Evolutionary conservation across 2,329 filamentous ascomycete genomes (phyloP).

Genomic region (Colletotrichum sp.): DNA sequence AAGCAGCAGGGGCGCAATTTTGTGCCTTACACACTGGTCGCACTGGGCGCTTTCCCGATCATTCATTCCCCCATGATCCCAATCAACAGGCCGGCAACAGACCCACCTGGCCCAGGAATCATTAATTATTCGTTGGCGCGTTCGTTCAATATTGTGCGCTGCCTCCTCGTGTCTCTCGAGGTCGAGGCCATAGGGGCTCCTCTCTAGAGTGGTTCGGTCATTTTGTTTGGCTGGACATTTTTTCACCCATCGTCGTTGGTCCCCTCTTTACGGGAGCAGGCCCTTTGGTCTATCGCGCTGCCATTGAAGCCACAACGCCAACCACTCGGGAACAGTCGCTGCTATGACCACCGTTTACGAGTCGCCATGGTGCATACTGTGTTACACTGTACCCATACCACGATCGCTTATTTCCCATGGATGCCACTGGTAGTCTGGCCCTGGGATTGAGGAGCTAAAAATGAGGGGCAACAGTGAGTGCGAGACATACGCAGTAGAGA

Average conservation of each 20-base stretch:
- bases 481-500: not conserved
- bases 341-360: not conserved
- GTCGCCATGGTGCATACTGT: not conserved
- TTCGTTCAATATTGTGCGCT: constrained; percentile 2
- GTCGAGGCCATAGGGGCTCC: not conserved
- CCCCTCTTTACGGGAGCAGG: not conserved
- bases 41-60: constrained; percentile 29
- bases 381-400: not conserved
- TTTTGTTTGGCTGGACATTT: not conserved
- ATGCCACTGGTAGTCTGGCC: constrained; percentile 2
- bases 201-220: not conserved
- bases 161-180: not conserved
- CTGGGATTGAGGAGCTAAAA: constrained; percentile 1
- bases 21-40: constrained; percentile 13
- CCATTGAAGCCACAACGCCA: not conserved
- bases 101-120: constrained; percentile 14
- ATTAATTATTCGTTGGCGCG: constrained; percentile 12
- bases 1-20: not conserved
- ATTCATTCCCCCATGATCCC: constrained; percentile 14
- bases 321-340: not conserved
- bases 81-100: not conserved
- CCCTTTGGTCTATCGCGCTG: not conserved
- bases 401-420: constrained; percentile 4
- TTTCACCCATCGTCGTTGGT: not conserved
- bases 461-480: constrained; percentile 1